phyloP scores from a whole-genome alignment of 176 grass and related monocot species.

The Triticum turgidum region DNA sequence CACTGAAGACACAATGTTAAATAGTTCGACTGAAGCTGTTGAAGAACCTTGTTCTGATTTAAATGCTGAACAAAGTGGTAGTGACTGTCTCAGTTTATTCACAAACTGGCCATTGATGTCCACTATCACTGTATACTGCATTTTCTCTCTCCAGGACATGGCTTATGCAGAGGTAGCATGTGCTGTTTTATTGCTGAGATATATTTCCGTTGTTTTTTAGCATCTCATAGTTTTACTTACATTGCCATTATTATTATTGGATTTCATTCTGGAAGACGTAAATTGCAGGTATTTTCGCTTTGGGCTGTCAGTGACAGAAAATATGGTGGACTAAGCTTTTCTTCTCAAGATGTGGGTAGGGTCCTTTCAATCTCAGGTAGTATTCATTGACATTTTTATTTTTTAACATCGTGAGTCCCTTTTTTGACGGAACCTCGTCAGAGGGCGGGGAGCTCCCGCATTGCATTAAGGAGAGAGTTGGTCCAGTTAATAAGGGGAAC shows the following conservation, averaged over 20 bases:
- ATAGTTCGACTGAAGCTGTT: slow-evolving; percentile 41
- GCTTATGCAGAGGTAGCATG: slow-evolving; percentile 84
- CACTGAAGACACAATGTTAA: slow-evolving; percentile 25
- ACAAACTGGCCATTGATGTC: slow-evolving; percentile 89
- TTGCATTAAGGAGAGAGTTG: no score
- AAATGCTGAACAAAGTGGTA: slow-evolving; percentile 42
- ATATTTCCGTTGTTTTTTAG: slow-evolving; percentile 11
- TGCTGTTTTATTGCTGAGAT: slow-evolving; percentile 9
- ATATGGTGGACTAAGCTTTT: slow-evolving; percentile 90
- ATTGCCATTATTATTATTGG: slow-evolving; percentile 11
- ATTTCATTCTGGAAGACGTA: slow-evolving; percentile 30
- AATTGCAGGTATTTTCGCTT: slow-evolving; percentile 80
- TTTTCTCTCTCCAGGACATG: slow-evolving; percentile 91
- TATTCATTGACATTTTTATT: background rate
- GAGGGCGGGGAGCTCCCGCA: no score
- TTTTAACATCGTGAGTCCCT: background rate
- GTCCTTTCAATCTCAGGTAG: slow-evolving; percentile 84
- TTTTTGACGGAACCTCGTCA: no score
- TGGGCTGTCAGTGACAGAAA: slow-evolving; percentile 84
- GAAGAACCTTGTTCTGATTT: slow-evolving; percentile 44
- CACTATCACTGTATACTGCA: slow-evolving; percentile 75
- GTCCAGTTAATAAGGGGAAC: no score
- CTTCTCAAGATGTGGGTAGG: slow-evolving; percentile 73
- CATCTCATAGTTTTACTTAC: slow-evolving; percentile 13
- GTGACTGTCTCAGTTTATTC: slow-evolving; percentile 55